Percentiles rank a stretch among this genome's conserved stretches.
phyloP scores from a whole-genome alignment of 495 filamentous ascomycete genomes.

The Pseudomonodictys pantanalensis region DNA sequence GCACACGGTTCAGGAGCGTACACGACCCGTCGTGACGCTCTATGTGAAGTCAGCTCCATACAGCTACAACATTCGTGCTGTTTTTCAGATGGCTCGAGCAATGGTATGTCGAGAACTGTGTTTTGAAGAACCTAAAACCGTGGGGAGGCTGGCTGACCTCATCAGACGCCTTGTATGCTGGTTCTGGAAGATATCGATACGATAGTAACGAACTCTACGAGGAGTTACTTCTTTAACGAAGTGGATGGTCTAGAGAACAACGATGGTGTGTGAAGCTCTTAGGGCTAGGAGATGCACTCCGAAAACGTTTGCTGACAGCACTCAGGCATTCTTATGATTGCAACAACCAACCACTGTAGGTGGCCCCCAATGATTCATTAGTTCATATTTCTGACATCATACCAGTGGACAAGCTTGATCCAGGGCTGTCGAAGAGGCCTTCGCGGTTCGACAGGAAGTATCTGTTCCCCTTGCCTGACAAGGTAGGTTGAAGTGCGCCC shows the following conservation, averaged over 20 bases:
- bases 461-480: constrained; percentile 54
- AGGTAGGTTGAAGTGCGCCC: constrained; percentile 2
- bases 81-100: constrained; percentile 38
- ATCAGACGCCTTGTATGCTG: constrained; percentile 49
- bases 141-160: too few species aligned
- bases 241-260: constrained; percentile 67
- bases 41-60: constrained; percentile 36
- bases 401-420: constrained; percentile 46
- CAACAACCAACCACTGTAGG: constrained; percentile 58
- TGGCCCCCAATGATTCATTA: neutral
- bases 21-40: constrained; percentile 28
- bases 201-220: constrained; percentile 51
- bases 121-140: too few species aligned
- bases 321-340: constrained; percentile 60
- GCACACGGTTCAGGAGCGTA: constrained; percentile 28
- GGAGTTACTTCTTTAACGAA: constrained; percentile 69
- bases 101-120: too few species aligned
- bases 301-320: neutral
- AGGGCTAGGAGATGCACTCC: neutral
- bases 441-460: constrained; percentile 66
- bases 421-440: constrained; percentile 62
- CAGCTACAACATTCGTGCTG: constrained; percentile 28
- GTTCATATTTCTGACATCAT: neutral
- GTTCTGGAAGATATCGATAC: constrained; percentile 69
- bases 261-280: too few species aligned